phyloP scores from a whole-genome alignment of 2,329 filamentous ascomycete species.

The Cladosporium cucumerinum region DNA sequence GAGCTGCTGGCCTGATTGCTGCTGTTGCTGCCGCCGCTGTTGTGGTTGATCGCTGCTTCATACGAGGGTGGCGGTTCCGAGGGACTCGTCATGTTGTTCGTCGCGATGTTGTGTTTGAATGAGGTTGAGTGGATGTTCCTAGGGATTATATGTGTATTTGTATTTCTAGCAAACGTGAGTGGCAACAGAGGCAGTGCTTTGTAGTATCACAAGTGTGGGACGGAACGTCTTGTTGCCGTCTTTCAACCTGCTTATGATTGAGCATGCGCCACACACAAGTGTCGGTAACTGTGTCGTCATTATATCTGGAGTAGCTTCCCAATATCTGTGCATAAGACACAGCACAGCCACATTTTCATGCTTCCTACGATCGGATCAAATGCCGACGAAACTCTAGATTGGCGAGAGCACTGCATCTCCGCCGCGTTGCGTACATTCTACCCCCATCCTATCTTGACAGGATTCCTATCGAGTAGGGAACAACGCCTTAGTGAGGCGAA shows the following conservation, averaged over 20 bases:
- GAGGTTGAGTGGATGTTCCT: neutral
- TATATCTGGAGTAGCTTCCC: neutral
- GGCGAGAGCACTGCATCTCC: neutral
- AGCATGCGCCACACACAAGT: neutral
- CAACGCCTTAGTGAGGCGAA: too few species aligned
- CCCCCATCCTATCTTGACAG: neutral
- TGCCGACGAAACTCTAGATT: conserved; percentile 4
- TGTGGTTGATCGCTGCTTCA: conserved; percentile 5
- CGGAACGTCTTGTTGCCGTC: neutral
- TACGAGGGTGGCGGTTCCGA: conserved; percentile 13
- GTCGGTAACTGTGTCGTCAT: neutral
- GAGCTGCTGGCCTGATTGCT: conserved; percentile 15
- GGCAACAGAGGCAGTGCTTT: neutral
- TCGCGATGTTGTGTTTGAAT: neutral
- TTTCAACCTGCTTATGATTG: neutral
- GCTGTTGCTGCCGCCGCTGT: neutral
- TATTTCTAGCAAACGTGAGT: neutral
- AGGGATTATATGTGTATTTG: neutral
- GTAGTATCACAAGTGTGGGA: neutral
- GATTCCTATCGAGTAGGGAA: neutral
- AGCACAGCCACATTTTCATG: neutral
- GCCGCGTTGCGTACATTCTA: neutral
- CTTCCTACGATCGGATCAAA: neutral
- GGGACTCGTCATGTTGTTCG: conserved; percentile 1
- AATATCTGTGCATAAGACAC: neutral